Conservation (phyloP, 345 rosid species). For the Populus alba region DNA sequence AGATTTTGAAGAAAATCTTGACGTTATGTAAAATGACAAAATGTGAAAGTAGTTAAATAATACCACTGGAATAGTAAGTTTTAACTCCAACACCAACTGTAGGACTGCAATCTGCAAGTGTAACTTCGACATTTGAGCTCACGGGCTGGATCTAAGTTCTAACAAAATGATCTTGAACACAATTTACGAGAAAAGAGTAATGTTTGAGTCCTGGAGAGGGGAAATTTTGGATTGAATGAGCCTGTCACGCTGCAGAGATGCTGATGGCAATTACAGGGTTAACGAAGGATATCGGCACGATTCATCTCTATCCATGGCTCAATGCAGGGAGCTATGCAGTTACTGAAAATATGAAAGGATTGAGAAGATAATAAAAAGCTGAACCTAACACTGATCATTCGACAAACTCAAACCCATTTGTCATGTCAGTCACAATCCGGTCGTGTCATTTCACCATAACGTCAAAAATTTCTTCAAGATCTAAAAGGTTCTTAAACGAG, state of each 20-base stretch:
- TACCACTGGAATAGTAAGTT: neutral
- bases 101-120: slow-evolving; percentile 9
- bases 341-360: neutral
- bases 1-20: too few relatives aligned
- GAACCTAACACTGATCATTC: neutral
- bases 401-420: neutral
- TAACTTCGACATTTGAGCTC: slow-evolving; percentile 23
- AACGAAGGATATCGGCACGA: neutral
- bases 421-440: neutral
- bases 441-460: neutral
- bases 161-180: slow-evolving; percentile 8
- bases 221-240: neutral
- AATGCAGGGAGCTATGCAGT: neutral
- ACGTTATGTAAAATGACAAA: too few relatives aligned
- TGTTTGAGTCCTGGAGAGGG: neutral
- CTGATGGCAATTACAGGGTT: neutral
- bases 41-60: neutral
- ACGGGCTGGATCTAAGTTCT: slow-evolving; percentile 28
- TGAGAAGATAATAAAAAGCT: neutral
- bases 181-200: slow-evolving; percentile 35
- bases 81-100: neutral
- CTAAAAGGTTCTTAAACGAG: slow-evolving; percentile 5
- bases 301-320: neutral
- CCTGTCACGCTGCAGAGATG: neutral
- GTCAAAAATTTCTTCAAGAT: neutral